Evolutionary conservation across 108 stramenopile genomes (phyloP), one percentile per base, ranked within the genome.

Genomic region (Craspedostauros australis): DNA sequence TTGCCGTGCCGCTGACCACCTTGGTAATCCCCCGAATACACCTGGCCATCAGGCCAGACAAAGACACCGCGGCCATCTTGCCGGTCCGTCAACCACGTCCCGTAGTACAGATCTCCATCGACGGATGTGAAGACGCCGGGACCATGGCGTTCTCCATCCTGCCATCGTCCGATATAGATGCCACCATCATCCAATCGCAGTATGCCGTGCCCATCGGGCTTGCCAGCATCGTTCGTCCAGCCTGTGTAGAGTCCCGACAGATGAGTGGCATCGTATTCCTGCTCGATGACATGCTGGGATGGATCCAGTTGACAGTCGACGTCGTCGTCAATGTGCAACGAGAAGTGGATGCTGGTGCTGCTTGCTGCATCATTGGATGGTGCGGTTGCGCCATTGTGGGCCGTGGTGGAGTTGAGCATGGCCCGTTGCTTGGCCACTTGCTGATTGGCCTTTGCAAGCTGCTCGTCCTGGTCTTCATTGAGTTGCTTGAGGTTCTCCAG

Each of bases 21-120:
- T 18, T 25, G 38, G 34, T 58, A 79, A 30, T 57, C 56, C 9
- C 77, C 77, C 0, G 31, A 37, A 46, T 75, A 79, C 20, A 79
- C 31, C 39, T 68, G 60, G 46, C 69, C 66, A 43, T 67, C 60
- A 20, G 54, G 39, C 60, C 69, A 74, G 5, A 72, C 63, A 19
- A 56, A 68, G 29, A 43, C 37, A 12, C 68, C 66, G 16, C 55
- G 40, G 4, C 76, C 76, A 39, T 77, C 67, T 18, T 58, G 41
- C 24, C 36, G 39, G 20, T 63, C 71, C 14, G 65, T 36, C 4
- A 37, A 7, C 49, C 53, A 77, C 1, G 48, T 30, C 1, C 76
- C 76, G 5, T 41, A 47, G 38, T 62, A 77, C 3, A 72, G 21
- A 56, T 68, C 76, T 22, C 76, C 76, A 7, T 68, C 67, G 43